A percentile compares a stretch with the other conserved stretches of the same genome.
These are phyloP conservation scores for Dacryopinax primogenitus DNA, from an alignment of 768 basidiomycete species.

Conservation along the genomic window DNA sequence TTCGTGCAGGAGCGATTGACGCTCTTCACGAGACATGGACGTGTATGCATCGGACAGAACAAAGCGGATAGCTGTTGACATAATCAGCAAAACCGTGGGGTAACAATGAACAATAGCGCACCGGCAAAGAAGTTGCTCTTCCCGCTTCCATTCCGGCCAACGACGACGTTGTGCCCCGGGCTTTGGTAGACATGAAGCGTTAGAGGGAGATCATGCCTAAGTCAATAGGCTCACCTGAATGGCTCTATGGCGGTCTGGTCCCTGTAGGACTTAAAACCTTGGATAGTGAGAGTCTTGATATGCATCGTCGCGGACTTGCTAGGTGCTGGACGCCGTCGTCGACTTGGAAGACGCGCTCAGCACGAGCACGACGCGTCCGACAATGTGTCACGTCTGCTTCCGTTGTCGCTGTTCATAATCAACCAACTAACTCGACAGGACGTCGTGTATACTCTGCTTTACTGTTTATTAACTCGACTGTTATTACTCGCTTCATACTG, in stretches of 20 bases:
- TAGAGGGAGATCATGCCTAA: neutral
- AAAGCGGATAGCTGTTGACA: constrained; percentile 71
- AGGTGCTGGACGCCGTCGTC: neutral
- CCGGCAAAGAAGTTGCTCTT: constrained; percentile 99
- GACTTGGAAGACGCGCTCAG: constrained; percentile 8
- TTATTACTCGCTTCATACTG: too few relatives aligned
- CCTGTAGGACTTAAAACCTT: constrained; percentile 91
- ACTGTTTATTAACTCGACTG: too few relatives aligned
- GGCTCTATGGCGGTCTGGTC: constrained; percentile 24
- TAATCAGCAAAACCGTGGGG: neutral
- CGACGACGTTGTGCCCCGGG: constrained; percentile 87
- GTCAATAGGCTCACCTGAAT: constrained; percentile 13
- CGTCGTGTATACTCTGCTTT: too few relatives aligned
- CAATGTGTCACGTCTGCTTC: neutral
- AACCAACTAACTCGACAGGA: too few relatives aligned
- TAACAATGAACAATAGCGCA: constrained; percentile 26
- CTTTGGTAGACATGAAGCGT: constrained; percentile 17
- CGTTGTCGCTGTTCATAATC: neutral
- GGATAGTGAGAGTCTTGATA: constrained; percentile 79
- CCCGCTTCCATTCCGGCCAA: constrained; percentile 92
- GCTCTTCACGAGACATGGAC: constrained; percentile 85
- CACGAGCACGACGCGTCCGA: constrained; percentile 1
- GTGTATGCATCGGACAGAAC: constrained; percentile 96
- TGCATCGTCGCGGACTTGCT: constrained; percentile 12
- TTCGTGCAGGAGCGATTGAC: constrained; percentile 86